A percentile compares a stretch with the other conserved stretches of the same genome.
Conservation (phyloP, 1,284 basidiomycete species). For the Boletellus dicymbophilus region DNA sequence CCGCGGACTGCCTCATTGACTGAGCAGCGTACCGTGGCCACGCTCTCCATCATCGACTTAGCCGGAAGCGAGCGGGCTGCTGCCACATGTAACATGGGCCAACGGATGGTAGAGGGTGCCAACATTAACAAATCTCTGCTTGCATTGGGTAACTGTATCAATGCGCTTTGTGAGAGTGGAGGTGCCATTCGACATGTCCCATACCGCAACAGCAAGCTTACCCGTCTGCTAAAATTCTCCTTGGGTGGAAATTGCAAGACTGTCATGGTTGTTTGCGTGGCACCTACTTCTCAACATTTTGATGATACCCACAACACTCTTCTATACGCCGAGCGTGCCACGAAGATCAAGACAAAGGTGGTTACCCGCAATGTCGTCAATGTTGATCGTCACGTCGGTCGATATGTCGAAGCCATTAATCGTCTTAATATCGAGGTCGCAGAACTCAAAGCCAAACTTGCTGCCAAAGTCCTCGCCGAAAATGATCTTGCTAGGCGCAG, state of each 20-base stretch:
- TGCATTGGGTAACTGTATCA: conserved; percentile 95
- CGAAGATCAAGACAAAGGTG: conserved; percentile 95
- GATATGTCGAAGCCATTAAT: conserved; percentile 94
- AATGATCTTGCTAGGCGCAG: conserved; percentile 63
- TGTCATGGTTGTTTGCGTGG: conserved; percentile 96
- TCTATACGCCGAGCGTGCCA: conserved; percentile 93
- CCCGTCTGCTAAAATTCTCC: conserved; percentile 93
- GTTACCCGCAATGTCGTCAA: conserved; percentile 92
- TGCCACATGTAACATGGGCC: conserved; percentile 95
- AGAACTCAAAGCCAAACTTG: conserved; percentile 85
- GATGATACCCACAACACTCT: conserved; percentile 98
- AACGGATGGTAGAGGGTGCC: conserved; percentile 95
- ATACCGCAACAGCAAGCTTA: conserved; percentile 96
- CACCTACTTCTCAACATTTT: conserved; percentile 92
- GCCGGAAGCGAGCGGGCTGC: conserved; percentile 95
- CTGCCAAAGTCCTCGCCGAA: conserved; percentile 65
- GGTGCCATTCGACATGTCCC: conserved; percentile 86
- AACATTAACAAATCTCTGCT: conserved; percentile 98
- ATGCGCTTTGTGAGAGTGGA: conserved; percentile 91
- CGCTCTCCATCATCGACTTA: conserved; percentile 94
- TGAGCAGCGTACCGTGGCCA: conserved; percentile 82
- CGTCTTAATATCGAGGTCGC: conserved; percentile 81
- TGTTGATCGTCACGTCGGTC: conserved; percentile 89
- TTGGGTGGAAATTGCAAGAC: conserved; percentile 98
- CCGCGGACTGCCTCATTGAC: conserved; percentile 81